Evolutionary conservation across 495 filamentous ascomycete genomes (phyloP).

Genomic region (Neohortaea acidophila): DNA sequence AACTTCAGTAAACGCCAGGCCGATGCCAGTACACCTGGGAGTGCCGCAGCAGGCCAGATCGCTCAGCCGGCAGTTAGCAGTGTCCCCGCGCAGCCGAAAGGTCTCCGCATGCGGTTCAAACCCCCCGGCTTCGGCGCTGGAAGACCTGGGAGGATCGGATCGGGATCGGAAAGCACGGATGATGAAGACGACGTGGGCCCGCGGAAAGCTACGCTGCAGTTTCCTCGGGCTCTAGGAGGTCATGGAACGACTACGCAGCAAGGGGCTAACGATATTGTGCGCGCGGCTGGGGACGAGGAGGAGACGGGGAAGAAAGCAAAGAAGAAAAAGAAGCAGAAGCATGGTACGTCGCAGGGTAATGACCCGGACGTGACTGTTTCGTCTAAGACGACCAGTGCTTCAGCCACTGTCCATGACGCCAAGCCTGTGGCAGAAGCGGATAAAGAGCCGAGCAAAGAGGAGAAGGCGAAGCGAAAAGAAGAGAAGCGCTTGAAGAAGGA

Average conservation of each 20-base stretch:
- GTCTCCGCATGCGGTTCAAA: conserved; percentile 44
- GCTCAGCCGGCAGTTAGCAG: conserved; percentile 22
- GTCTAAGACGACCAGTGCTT: not conserved
- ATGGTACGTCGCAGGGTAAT: not conserved
- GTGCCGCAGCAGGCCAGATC: conserved; percentile 29
- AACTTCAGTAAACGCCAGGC: conserved; percentile 23
- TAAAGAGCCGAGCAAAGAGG: conserved; percentile 1
- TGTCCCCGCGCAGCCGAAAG: conserved; percentile 38
- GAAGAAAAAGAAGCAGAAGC: conserved; percentile 14
- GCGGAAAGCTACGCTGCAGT: conserved; percentile 4
- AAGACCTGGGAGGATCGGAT: conserved; percentile 5
- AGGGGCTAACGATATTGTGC: not conserved
- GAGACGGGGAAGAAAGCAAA: not conserved
- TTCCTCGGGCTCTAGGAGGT: conserved; percentile 7
- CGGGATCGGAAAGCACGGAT: conserved; percentile 4
- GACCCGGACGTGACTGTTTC: not conserved
- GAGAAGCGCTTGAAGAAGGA: conserved; percentile 13
- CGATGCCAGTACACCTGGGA: conserved; percentile 20
- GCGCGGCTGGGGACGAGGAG: not conserved
- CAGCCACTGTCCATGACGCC: not conserved
- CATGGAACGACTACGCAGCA: conserved; percentile 3
- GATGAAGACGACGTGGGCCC: conserved; percentile 1
- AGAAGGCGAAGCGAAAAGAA: conserved; percentile 16
- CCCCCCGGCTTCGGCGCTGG: conserved; percentile 22
- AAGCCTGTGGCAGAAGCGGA: not conserved